Evolutionary conservation across 768 basidiomycete genomes (phyloP).

Genomic region (Mycena vulgaris): DNA sequence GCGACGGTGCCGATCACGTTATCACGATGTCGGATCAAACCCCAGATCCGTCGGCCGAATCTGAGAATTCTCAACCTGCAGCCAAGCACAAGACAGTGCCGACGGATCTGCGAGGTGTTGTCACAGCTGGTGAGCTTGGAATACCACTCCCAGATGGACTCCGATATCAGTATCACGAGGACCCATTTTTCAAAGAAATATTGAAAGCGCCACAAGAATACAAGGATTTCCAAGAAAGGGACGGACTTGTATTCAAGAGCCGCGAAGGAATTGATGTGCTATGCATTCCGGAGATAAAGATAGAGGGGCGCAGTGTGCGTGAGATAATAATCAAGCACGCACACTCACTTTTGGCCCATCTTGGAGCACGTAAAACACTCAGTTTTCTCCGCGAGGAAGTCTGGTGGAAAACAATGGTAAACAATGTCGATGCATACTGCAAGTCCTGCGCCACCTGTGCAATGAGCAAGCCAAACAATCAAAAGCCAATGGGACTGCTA

Average conservation of each 20-base stretch:
- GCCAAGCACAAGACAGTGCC: not conserved
- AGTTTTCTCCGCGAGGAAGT: constrained; percentile 25
- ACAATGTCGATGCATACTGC: constrained; percentile 20
- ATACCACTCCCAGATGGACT: constrained; percentile 3
- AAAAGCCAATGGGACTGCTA: constrained; percentile 39
- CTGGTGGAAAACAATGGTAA: constrained; percentile 28
- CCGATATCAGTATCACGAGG: constrained; percentile 15
- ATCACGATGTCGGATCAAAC: no score
- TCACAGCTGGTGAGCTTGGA: constrained; percentile 6
- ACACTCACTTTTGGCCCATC: constrained; percentile 54
- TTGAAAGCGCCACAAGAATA: constrained; percentile 40
- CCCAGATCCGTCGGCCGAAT: no score
- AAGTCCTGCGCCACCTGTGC: constrained; percentile 12
- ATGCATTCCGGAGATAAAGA: constrained; percentile 43
- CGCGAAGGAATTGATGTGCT: constrained; percentile 7
- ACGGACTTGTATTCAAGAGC: constrained; percentile 43
- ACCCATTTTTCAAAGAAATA: constrained; percentile 47
- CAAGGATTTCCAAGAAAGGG: constrained; percentile 44
- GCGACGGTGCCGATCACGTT: not conserved
- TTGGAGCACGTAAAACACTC: constrained; percentile 50
- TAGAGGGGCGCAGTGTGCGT: constrained; percentile 21
- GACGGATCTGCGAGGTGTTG: not conserved
- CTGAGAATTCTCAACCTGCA: no score
- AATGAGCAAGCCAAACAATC: constrained; percentile 39
- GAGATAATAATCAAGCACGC: constrained; percentile 53